Base-by-base conservation (phyloP, 257 asterid species). In the Fraxinus pennsylvanica region DNA sequence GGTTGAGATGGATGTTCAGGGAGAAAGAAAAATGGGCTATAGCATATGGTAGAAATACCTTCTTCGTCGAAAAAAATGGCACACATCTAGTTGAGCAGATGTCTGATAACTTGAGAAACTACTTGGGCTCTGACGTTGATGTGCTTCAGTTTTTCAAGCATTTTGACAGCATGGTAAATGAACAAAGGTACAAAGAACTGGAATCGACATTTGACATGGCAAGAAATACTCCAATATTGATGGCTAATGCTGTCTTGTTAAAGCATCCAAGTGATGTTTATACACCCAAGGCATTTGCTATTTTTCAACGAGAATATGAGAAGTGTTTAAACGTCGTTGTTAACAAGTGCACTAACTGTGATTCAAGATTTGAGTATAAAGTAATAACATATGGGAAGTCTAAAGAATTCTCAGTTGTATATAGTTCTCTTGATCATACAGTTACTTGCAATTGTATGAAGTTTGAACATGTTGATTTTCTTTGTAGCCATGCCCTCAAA, bases 1-100 rank as follows among this genome's bases (percentile, higher is more conserved):
- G 92, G 92, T 76, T 90, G 87, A 87, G 81, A 86, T 88, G 92
- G 90, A 88, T 90, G 93, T 87, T 85, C 72, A 85, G 86, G 70
- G 89, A 88, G 78, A 90, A 85, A 74, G 92, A 88, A 80, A 90
- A 90, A 79, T 88, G 95, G 95, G 87, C 89, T 81, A 83, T 82
- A 41, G 88, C 87, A 36, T 88, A 88, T 71, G 89, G 87, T 63
- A 88, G 88, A 83, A 89, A 89, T 81, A 87, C 91, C 63, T 87
- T 89, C 85, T 89, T 89, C 67, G 30, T 87, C 54, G 91, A 84
- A 76, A 84, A 86, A 74, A 80, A 82, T 78, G 90, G 89, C 39
- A 45, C 82, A 38, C 89, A 83, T 82, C 83, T 85, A 43, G 87
- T 83, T 38, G 90, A 86, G 81, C 84, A 81, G 80, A 84, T 90